Conservation (phyloP, 2,329 filamentous ascomycete genomes). For the Leptographium lundbergii region DNA sequence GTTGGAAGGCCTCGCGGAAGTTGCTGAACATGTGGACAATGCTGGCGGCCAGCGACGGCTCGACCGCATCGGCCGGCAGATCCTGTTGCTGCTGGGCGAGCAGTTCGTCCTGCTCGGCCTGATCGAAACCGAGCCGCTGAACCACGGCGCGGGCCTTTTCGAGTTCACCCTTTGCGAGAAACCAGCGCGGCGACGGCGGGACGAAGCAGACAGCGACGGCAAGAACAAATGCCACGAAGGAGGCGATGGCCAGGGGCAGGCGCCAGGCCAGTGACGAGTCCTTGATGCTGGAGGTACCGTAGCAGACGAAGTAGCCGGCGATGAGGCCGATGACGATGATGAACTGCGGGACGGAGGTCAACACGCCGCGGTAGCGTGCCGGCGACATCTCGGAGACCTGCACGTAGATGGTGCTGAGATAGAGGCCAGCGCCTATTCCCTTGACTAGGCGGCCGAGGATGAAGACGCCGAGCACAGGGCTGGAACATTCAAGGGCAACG, state of each 20-base stretch:
- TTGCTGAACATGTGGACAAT: constrained; percentile 18
- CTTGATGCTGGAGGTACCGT: constrained; percentile 35
- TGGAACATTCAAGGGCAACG: constrained; percentile 26
- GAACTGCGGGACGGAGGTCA: constrained; percentile 42
- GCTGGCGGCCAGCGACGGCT: constrained; percentile 14
- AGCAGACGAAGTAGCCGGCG: constrained; percentile 47
- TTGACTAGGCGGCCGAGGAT: constrained; percentile 40
- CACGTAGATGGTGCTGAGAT: constrained; percentile 35
- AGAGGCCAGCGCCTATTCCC: constrained; percentile 45
- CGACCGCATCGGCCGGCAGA: constrained; percentile 17
- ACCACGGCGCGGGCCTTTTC: constrained; percentile 29
- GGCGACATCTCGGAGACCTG: constrained; percentile 50
- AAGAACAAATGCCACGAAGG: constrained; percentile 21
- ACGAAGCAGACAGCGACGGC: constrained; percentile 20
- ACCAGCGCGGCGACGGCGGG: constrained; percentile 43
- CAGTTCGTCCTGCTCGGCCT: constrained; percentile 29
- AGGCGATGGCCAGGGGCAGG: constrained; percentile 32
- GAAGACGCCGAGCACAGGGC: constrained; percentile 33
- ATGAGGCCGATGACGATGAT: constrained; percentile 37
- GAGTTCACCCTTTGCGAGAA: constrained; percentile 28
- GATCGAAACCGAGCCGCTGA: constrained; percentile 28
- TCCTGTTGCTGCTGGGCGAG: constrained; percentile 12
- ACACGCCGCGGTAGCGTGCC: constrained; percentile 31
- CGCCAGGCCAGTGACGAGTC: constrained; percentile 40
- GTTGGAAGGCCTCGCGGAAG: constrained; percentile 21